These are phyloP conservation scores for Lichenothelia convexa DNA, from an alignment of 495 filamentous ascomycete genomes.

Conservation along the genomic window DNA sequence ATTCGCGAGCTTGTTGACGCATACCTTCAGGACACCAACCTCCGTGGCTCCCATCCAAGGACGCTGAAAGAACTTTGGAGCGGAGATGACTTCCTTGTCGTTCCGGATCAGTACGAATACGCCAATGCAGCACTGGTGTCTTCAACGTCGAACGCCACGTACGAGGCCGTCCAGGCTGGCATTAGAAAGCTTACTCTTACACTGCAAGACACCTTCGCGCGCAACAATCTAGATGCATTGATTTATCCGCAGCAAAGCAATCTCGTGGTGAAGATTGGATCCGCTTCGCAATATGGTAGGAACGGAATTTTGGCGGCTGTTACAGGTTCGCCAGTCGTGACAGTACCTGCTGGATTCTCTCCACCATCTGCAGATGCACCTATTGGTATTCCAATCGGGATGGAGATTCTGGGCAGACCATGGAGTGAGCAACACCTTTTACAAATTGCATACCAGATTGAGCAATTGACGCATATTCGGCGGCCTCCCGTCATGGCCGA, in stretches of 20 bases:
- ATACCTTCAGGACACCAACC: constrained; percentile 25
- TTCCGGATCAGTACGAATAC: constrained; percentile 35
- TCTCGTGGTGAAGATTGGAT: constrained; percentile 38
- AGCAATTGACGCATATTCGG: constrained; percentile 27
- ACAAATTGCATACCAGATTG: constrained; percentile 27
- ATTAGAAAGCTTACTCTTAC: constrained; percentile 31
- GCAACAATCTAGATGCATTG: constrained; percentile 33
- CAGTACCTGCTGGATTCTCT: constrained; percentile 36
- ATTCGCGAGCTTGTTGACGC: constrained; percentile 30
- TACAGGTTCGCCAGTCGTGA: constrained; percentile 44
- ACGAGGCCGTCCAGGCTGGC: constrained; percentile 21
- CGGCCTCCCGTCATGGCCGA: constrained; percentile 26
- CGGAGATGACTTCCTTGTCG: constrained; percentile 30
- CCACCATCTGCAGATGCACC: constrained; percentile 27
- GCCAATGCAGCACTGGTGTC: constrained; percentile 31
- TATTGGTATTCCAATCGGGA: constrained; percentile 39
- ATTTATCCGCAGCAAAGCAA: constrained; percentile 51
- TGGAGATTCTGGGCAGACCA: constrained; percentile 41
- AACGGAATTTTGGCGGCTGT: constrained; percentile 49
- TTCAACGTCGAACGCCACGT: constrained; percentile 28
- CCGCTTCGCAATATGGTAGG: constrained; percentile 33
- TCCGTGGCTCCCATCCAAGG: constrained; percentile 15
- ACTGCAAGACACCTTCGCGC: constrained; percentile 29
- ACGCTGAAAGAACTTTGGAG: constrained; percentile 28
- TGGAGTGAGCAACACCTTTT: constrained; percentile 36